phyloP scores from a whole-genome alignment of 306 rosid species.

The Sicyos baderoa region DNA sequence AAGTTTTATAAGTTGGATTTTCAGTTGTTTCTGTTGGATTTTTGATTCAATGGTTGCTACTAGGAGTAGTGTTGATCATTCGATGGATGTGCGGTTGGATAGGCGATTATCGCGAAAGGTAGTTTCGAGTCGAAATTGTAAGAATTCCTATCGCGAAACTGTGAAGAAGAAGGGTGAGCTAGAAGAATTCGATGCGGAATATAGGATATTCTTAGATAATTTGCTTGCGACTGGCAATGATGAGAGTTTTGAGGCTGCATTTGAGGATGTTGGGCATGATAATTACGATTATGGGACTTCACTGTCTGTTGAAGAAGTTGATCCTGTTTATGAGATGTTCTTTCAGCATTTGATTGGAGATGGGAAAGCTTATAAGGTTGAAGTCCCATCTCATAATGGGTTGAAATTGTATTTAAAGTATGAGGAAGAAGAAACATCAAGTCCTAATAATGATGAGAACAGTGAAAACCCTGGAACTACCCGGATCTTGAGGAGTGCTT shows the following conservation, averaged over 20 bases:
- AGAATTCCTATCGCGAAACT: background rate
- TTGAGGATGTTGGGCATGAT: background rate
- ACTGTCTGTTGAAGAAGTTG: slow-evolving; percentile 16
- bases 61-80: background rate
- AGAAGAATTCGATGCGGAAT: slow-evolving; percentile 15
- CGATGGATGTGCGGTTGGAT: slow-evolving; percentile 1
- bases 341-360: slow-evolving; percentile 28
- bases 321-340: slow-evolving; percentile 28
- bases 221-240: background rate
- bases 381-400: slow-evolving; percentile 17
- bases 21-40: background rate
- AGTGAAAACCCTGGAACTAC: slow-evolving; percentile 7
- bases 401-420: slow-evolving; percentile 20
- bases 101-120: slow-evolving; percentile 1
- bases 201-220: background rate
- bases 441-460: slow-evolving; percentile 3
- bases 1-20: no score
- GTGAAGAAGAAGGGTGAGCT: background rate
- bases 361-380: slow-evolving; percentile 28
- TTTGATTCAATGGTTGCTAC: slow-evolving; percentile 3
- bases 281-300: background rate
- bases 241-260: background rate
- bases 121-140: background rate
- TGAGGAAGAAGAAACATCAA: slow-evolving; percentile 20
- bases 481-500: slow-evolving; percentile 12